Base-by-base conservation (phyloP, 2,329 filamentous ascomycete genomes). In the Purpureocillium lavendulum region DNA sequence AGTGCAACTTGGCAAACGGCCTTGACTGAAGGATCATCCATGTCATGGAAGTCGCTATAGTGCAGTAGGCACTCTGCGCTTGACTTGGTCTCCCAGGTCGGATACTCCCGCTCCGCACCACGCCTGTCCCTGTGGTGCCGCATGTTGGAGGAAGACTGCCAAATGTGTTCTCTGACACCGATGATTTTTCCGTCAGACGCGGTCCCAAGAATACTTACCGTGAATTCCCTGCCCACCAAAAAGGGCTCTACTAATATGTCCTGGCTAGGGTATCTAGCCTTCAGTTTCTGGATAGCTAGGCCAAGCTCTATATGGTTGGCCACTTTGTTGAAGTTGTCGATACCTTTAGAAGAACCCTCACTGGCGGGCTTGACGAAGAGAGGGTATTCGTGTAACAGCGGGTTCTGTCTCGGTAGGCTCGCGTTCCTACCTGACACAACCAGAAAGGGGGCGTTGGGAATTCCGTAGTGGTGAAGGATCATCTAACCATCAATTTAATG, bases 171-270 rank as follows among this genome's bases (percentile, higher is more conserved):
- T 21, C 36, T 26, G 14, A 39, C 29, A 16, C 40, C 40, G 11
- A 42, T 39, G n/a, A 42, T 36, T n/a, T 31, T 36, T 9, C 32
- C 18, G 15, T 9, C 4, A 13, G 36, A 1, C 3, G 36, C 36
- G 11, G 40, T 42, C 3, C 40, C 40, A 3, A 42, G 32, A 9
- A 42, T 35, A 33, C 40, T 42, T 3, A 42, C 28, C 4, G 40
- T 42, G 33, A 42, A 39, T 17, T 42, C 40, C n/a, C 36, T 35
- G 7, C 40, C 40, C 4, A 30, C 12, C 11, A 42, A 31, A 15
- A 42, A 42, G 26, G 40, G 35, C 33, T 42, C 40, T 6, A 39
- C 40, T 13, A 42, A 15, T 2, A 42, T 39, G 10, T 42, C 40
- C 32, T 42, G 40, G 7, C 28, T 36, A 17, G 40, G 40, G 28